Evolutionary conservation across 352 stramenopile genomes (phyloP).

Genomic region (Nothophytophthora sp.): DNA sequence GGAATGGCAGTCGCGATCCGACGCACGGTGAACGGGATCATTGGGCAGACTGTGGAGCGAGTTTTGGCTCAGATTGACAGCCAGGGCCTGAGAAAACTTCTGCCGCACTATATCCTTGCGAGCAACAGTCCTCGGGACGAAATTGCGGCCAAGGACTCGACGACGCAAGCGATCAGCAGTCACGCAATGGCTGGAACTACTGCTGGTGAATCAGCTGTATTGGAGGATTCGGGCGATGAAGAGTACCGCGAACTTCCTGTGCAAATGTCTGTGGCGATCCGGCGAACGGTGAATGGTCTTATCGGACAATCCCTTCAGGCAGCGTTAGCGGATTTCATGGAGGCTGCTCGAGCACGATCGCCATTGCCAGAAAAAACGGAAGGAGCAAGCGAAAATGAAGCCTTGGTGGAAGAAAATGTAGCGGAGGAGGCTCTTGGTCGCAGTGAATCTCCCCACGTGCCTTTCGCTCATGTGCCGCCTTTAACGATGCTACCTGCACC

Average conservation of each 20-base stretch:
- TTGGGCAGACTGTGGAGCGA: constrained; percentile 15
- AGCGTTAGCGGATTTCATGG: constrained; percentile 29
- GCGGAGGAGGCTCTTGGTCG: not conserved
- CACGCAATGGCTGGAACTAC: too few species aligned
- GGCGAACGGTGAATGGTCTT: constrained; percentile 33
- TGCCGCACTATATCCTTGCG: constrained; percentile 12
- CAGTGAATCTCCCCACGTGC: not conserved
- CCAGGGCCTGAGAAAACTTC: constrained; percentile 7
- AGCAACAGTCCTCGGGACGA: not conserved
- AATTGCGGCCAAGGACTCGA: not conserved
- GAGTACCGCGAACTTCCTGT: constrained; percentile 23
- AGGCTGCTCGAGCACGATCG: not conserved
- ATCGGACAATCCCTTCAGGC: constrained; percentile 49
- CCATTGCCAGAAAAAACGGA: not conserved
- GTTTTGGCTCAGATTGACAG: constrained; percentile 16
- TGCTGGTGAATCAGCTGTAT: not conserved
- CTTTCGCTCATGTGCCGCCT: constrained; percentile 3
- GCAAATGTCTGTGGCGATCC: constrained; percentile 41
- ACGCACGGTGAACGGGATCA: constrained; percentile 30
- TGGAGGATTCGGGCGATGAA: constrained; percentile 1
- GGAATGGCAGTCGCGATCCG: constrained; percentile 30
- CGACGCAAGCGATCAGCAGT: too few species aligned
- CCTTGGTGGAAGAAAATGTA: not conserved
- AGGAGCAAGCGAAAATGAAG: not conserved
- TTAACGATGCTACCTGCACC: constrained; percentile 1